These are phyloP conservation scores for Thalassiosira allenii DNA, from an alignment of 352 stramenopile species.

Conservation along the genomic window DNA sequence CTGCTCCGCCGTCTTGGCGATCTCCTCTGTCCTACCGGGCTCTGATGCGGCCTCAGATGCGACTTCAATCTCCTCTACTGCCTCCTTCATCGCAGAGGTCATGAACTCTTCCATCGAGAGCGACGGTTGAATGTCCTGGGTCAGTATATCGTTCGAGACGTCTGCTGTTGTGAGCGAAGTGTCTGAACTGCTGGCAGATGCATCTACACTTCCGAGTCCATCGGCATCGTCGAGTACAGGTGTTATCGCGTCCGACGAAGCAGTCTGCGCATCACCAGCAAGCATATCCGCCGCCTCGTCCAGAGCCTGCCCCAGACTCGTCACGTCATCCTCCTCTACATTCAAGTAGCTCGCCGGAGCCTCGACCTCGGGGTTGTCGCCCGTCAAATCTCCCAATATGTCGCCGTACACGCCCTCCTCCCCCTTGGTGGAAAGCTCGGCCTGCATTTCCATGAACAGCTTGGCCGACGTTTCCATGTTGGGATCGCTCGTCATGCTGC, in stretches of 20 bases:
- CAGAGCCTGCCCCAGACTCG: conserved; percentile 34
- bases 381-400: conserved; percentile 42
- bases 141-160: conserved; percentile 51
- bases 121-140: conserved; percentile 50
- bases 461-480: conserved; percentile 37
- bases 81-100: conserved; percentile 39
- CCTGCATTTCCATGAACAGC: conserved; percentile 51
- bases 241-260: conserved; percentile 18
- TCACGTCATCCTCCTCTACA: conserved; percentile 25
- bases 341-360: background rate
- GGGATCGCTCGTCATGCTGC: background rate
- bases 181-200: background rate
- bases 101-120: conserved; percentile 60
- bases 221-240: conserved; percentile 46
- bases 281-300: conserved; percentile 26
- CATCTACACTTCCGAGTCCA: conserved; percentile 41
- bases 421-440: conserved; percentile 32
- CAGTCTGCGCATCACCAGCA: background rate
- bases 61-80: conserved; percentile 33
- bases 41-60: conserved; percentile 6
- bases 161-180: conserved; percentile 43
- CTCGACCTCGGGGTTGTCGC: conserved; percentile 16
- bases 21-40: background rate
- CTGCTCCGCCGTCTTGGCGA: conserved; percentile 19
- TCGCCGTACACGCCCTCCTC: conserved; percentile 51